A percentile compares a stretch with the other conserved stretches of the same genome.
Evolutionary conservation across 176 grass and related monocot species (phyloP).

Genomic region (Aegilops longissima): DNA sequence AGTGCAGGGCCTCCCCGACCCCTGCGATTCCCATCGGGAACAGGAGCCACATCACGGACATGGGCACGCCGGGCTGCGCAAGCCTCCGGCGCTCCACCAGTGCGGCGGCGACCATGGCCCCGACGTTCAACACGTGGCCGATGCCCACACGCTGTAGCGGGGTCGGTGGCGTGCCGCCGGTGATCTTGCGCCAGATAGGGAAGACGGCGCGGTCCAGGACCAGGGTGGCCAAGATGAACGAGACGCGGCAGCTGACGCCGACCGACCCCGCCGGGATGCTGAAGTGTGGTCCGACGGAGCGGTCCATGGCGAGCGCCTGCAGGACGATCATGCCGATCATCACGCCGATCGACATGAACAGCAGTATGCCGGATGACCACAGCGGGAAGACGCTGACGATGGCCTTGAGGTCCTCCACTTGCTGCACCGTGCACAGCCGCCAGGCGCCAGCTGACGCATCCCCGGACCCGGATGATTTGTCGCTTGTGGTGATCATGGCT

Average conservation of each 20-base stretch:
- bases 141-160: slow-evolving; percentile 46
- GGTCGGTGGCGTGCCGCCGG: not conserved
- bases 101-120: slow-evolving; percentile 30
- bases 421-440: slow-evolving; percentile 21
- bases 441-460: slow-evolving; percentile 14
- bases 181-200: slow-evolving; percentile 32
- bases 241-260: not conserved
- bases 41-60: slow-evolving; percentile 58
- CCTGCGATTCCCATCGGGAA: slow-evolving; percentile 33
- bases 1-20: slow-evolving; percentile 32
- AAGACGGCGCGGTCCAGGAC: slow-evolving; percentile 35
- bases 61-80: slow-evolving; percentile 18
- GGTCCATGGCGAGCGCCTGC: slow-evolving; percentile 54
- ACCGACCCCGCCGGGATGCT: slow-evolving; percentile 45
- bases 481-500: slow-evolving; percentile 31
- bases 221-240: slow-evolving; percentile 1
- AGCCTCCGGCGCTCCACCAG: slow-evolving; percentile 38
- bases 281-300: slow-evolving; percentile 42
- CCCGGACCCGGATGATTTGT: not conserved
- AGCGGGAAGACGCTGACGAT: slow-evolving; percentile 35
- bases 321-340: slow-evolving; percentile 37
- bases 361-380: slow-evolving; percentile 28
- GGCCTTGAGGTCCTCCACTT: slow-evolving; percentile 55
- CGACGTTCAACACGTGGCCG: slow-evolving; percentile 34
- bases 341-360: slow-evolving; percentile 39